Percentiles rank a stretch among this genome's conserved stretches.
phyloP scores from a whole-genome alignment of 2,329 filamentous ascomycete species.

The Chaetothyriales sp. region DNA sequence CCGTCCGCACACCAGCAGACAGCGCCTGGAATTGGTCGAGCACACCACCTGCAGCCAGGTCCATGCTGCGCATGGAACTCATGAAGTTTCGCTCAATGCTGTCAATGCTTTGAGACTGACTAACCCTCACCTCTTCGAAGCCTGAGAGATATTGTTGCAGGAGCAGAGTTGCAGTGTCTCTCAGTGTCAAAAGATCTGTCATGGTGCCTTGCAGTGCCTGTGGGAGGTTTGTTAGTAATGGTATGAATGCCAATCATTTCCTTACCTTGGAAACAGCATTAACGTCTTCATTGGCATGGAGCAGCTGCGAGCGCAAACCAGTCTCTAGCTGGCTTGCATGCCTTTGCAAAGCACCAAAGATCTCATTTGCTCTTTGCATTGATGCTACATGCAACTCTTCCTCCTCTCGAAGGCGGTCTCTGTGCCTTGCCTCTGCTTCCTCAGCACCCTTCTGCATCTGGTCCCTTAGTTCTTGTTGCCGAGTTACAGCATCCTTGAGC shows the following conservation, averaged over 20 bases:
- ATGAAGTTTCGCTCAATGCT: not conserved
- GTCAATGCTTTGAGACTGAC: not conserved
- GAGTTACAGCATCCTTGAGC: not conserved
- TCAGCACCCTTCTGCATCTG: not conserved
- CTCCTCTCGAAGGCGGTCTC: not conserved
- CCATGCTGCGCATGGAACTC: not conserved
- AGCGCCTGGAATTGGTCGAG: not conserved
- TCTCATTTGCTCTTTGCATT: not conserved
- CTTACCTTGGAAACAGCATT: not conserved
- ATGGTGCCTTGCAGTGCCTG: not conserved
- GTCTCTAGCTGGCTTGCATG: not conserved
- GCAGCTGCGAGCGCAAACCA: not conserved
- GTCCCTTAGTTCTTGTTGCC: not conserved
- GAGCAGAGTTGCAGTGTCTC: not conserved
- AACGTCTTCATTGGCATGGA: not conserved
- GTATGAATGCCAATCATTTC: not conserved
- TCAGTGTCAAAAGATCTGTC: not conserved
- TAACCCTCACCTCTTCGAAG: not conserved
- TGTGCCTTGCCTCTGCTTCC: not conserved
- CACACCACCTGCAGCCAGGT: not conserved
- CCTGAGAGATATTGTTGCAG: not conserved
- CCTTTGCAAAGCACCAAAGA: not conserved
- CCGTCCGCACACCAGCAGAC: not conserved
- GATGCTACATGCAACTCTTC: not conserved
- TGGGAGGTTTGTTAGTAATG: not conserved